Evolutionary conservation across 2,329 filamentous ascomycete genomes (phyloP).

Genomic region (Cucurbitaria berberidis): DNA sequence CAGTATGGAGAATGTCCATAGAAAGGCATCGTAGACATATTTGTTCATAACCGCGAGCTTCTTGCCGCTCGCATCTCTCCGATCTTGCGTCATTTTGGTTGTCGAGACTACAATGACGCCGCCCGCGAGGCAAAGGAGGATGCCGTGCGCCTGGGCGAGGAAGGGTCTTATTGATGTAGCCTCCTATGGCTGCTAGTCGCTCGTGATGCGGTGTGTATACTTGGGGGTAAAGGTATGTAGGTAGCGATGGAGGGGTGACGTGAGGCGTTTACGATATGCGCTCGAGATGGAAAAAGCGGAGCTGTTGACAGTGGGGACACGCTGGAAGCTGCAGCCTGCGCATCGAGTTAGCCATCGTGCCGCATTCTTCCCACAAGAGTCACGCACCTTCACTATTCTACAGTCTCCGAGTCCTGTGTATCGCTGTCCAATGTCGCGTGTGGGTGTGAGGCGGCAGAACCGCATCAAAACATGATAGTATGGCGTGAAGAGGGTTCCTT

Average conservation of each 20-base stretch:
- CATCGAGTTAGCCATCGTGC: slow-evolving; percentile 11
- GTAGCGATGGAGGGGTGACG: slow-evolving; percentile 22
- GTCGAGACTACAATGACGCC: slow-evolving; percentile 4
- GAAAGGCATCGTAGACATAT: slow-evolving; percentile 78
- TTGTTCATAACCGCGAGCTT: slow-evolving; percentile 65
- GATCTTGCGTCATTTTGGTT: slow-evolving; percentile 17
- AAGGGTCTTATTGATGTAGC: slow-evolving; percentile 4
- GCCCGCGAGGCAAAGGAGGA: background rate
- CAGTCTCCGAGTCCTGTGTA: background rate
- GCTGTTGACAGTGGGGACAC: slow-evolving; percentile 15
- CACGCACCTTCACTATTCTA: background rate
- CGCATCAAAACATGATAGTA: slow-evolving; percentile 22
- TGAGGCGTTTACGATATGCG: slow-evolving; percentile 11
- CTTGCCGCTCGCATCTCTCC: slow-evolving; percentile 35
- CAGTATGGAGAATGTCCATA: slow-evolving; percentile 79
- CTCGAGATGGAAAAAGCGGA: slow-evolving; percentile 12
- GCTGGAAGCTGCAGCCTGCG: slow-evolving; percentile 13
- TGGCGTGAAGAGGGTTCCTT: background rate
- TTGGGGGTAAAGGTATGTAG: slow-evolving; percentile 5
- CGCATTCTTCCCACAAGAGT: slow-evolving; percentile 2
- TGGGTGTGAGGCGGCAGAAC: slow-evolving; percentile 5
- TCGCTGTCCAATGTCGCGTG: slow-evolving; percentile 11
- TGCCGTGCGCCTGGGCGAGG: background rate
- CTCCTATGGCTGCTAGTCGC: slow-evolving; percentile 8
- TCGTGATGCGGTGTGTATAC: slow-evolving; percentile 11